Evolutionary conservation across 192 early-diverging fungal species (phyloP).

Genomic region (Spizellomyces punctatus): DNA sequence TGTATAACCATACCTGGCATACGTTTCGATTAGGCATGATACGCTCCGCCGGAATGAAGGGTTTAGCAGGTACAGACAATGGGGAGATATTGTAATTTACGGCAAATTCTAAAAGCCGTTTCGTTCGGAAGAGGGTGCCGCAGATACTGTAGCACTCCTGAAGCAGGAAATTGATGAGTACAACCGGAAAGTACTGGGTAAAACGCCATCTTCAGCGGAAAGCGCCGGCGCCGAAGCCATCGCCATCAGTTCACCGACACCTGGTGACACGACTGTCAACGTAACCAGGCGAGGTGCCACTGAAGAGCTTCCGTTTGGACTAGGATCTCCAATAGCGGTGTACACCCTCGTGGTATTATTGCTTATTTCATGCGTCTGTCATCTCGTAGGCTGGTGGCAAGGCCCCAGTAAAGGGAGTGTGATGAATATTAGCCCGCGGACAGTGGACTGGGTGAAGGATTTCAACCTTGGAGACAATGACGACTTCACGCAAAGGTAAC

Average conservation of each 20-base stretch:
- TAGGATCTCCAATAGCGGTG: no score
- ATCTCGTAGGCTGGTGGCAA: no score
- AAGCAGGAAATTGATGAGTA: conserved; percentile 3
- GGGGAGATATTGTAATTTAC: background rate
- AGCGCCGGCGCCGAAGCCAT: background rate
- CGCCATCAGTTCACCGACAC: background rate
- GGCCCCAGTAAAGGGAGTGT: no score
- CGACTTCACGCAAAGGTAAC: no score
- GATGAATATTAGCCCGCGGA: no score
- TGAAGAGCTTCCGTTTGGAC: no score
- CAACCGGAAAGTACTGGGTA: background rate
- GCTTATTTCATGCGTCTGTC: no score
- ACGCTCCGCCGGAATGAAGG: conserved; percentile 57
- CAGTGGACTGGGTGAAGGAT: no score
- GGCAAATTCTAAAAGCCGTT: background rate
- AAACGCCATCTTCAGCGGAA: background rate
- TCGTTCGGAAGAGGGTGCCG: conserved; percentile 1
- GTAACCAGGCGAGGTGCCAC: no score
- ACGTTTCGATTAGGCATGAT: conserved; percentile 47
- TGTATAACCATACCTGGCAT: no score
- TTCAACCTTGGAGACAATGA: no score
- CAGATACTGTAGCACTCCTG: conserved; percentile 6
- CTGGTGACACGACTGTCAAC: background rate
- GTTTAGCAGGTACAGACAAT: conserved; percentile 38
- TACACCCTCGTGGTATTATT: no score